phyloP scores from a whole-genome alignment of 2,329 filamentous ascomycete genomes.

The Neoscytalidium dimidiatum region DNA sequence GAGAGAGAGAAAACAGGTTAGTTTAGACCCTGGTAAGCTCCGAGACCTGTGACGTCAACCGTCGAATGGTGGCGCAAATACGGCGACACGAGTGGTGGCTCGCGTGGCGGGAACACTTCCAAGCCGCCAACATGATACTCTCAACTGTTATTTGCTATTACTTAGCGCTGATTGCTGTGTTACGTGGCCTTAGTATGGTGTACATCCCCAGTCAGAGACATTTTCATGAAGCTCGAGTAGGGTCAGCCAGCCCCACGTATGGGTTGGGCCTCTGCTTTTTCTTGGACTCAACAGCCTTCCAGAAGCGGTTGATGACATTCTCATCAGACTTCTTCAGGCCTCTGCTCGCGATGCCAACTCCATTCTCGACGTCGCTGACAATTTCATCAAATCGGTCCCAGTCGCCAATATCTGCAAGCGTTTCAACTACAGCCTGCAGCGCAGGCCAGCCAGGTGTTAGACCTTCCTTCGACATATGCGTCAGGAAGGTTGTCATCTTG shows the following conservation, averaged over 20 bases:
- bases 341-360: background rate
- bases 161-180: background rate
- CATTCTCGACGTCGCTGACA: background rate
- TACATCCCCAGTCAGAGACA: background rate
- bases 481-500: conserved; percentile 46
- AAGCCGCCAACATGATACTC: background rate
- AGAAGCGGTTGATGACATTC: conserved; percentile 8
- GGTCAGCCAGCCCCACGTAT: background rate
- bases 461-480: conserved; percentile 40
- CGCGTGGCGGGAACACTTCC: background rate
- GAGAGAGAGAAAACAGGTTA: conserved; percentile 6
- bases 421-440: conserved; percentile 39
- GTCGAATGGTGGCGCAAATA: background rate
- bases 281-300: background rate
- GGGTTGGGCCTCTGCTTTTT: background rate
- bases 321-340: background rate
- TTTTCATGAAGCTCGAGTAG: background rate
- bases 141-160: background rate
- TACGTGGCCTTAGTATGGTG: background rate
- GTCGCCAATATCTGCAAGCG: conserved; percentile 41
- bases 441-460: conserved; percentile 46
- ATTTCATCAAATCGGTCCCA: conserved; percentile 12
- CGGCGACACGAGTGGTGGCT: background rate
- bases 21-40: background rate
- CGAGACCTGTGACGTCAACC: conserved; percentile 12